Evolutionary conservation across 2,329 filamentous ascomycete genomes (phyloP).

Genomic region (Neopestalotiopsis clavispora): DNA sequence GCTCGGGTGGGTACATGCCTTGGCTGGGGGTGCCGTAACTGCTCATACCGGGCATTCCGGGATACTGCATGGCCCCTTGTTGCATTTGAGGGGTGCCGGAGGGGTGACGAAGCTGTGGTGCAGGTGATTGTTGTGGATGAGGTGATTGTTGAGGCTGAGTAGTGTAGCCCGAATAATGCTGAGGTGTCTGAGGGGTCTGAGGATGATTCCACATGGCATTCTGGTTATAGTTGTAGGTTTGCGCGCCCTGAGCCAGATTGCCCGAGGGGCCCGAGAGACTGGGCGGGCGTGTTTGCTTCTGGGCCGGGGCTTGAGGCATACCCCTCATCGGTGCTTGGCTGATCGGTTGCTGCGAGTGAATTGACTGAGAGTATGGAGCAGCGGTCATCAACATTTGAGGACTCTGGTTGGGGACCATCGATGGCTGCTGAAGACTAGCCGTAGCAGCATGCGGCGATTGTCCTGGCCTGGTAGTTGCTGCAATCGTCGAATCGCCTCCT

Average conservation of each 20-base stretch:
- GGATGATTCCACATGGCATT: constrained; percentile 65
- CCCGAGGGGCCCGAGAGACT: constrained; percentile 60
- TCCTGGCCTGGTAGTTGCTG: constrained; percentile 56
- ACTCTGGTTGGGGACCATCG: constrained; percentile 65
- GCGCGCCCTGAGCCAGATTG: constrained; percentile 55
- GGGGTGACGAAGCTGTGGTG: constrained; percentile 65
- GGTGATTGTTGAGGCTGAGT: constrained; percentile 54
- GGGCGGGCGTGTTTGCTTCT: constrained; percentile 71
- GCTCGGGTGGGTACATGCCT: constrained; percentile 65
- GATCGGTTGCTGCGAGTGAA: constrained; percentile 73
- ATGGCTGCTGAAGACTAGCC: constrained; percentile 46
- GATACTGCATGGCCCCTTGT: constrained; percentile 61
- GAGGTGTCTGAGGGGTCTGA: constrained; percentile 67
- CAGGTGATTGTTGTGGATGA: constrained; percentile 60
- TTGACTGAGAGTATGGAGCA: constrained; percentile 71
- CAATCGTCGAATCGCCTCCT: constrained; percentile 47
- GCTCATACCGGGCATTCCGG: constrained; percentile 65
- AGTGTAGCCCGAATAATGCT: constrained; percentile 59
- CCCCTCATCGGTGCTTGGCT: constrained; percentile 74
- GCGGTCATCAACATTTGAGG: constrained; percentile 70
- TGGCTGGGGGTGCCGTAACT: constrained; percentile 60
- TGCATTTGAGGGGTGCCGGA: constrained; percentile 60
- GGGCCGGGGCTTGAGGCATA: constrained; percentile 65
- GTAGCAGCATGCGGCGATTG: constrained; percentile 64
- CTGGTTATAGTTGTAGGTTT: constrained; percentile 67